A percentile compares a stretch with the other conserved stretches of the same genome.
Evolutionary conservation across 148 eudicot genomes (phyloP).

Genomic region (Rhododendron mucronatum): DNA sequence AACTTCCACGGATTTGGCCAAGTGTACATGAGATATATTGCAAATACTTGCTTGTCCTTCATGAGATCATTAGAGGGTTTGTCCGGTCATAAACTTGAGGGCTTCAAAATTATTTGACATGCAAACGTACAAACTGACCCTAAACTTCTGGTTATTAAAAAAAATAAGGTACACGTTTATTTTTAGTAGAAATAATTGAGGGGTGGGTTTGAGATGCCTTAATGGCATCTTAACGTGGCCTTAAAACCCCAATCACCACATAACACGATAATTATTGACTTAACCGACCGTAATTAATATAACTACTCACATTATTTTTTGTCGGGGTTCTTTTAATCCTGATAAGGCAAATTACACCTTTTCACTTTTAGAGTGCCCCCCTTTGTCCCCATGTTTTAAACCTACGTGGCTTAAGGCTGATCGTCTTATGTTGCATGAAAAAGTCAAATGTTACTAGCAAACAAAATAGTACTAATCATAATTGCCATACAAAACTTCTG

Average conservation of each 20-base stretch:
- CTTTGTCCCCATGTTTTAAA: not conserved
- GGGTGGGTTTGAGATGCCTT: not conserved
- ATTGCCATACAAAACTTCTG: not conserved
- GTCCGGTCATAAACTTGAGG: too few relatives aligned
- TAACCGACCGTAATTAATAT: not conserved
- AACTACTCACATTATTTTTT: not conserved
- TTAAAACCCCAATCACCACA: not conserved
- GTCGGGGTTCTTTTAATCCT: slow-evolving; percentile 9
- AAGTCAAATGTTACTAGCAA: not conserved
- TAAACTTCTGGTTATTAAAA: too few relatives aligned
- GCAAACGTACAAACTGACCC: too few relatives aligned
- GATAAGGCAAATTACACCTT: not conserved
- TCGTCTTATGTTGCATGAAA: not conserved
- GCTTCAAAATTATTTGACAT: too few relatives aligned
- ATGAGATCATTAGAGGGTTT: too few relatives aligned
- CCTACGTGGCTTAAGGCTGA: slow-evolving; percentile 12
- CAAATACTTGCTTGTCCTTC: too few relatives aligned
- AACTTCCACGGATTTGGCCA: too few relatives aligned
- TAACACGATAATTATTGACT: not conserved
- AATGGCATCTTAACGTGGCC: slow-evolving; percentile 2
- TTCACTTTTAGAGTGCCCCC: not conserved
- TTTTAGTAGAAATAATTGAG: not conserved
- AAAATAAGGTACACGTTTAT: not conserved
- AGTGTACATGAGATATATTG: too few relatives aligned
- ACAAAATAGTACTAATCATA: not conserved